Conservation (phyloP, 2,329 filamentous ascomycete species). For the Alternaria hordeiaustralica region DNA sequence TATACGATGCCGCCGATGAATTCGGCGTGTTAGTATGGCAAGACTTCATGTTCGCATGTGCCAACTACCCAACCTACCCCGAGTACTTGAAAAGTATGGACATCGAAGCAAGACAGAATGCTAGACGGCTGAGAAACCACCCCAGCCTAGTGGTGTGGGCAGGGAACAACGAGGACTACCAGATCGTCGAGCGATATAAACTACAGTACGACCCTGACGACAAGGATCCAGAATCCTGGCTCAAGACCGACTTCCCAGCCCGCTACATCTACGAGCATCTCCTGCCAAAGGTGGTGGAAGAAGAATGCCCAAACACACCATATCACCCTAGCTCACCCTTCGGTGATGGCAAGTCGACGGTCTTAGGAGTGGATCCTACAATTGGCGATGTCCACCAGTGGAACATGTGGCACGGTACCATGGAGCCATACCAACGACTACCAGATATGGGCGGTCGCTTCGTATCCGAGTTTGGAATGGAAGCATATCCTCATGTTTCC, state of each 20-base stretch:
- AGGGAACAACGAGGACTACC: slow-evolving; percentile 95
- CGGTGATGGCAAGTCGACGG: slow-evolving; percentile 73
- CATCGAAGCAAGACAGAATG: slow-evolving; percentile 69
- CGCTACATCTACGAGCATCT: slow-evolving; percentile 88
- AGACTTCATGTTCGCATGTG: slow-evolving; percentile 81
- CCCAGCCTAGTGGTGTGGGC: slow-evolving; percentile 86
- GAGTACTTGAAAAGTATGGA: slow-evolving; percentile 58
- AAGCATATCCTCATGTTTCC: slow-evolving; percentile 82
- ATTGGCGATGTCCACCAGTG: slow-evolving; percentile 93
- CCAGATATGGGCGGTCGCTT: slow-evolving; percentile 88
- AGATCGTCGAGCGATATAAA: slow-evolving; percentile 74
- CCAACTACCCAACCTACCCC: slow-evolving; percentile 64
- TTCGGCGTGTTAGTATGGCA: slow-evolving; percentile 83
- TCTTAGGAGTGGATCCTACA: slow-evolving; percentile 62
- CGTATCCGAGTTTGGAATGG: slow-evolving; percentile 94
- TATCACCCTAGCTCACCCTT: slow-evolving; percentile 86
- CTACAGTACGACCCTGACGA: slow-evolving; percentile 80
- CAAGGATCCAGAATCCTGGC: slow-evolving; percentile 80
- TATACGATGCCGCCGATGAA: slow-evolving; percentile 79
- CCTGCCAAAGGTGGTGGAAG: slow-evolving; percentile 72
- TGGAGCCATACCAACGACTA: slow-evolving; percentile 83
- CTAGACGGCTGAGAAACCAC: slow-evolving; percentile 76
- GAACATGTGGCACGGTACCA: slow-evolving; percentile 95
- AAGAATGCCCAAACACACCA: slow-evolving; percentile 69
- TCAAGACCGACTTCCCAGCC: slow-evolving; percentile 85